These are phyloP conservation scores for Helotiales sp. DNA, from an alignment of 2,329 filamentous ascomycete genomes.

Conservation along the genomic window DNA sequence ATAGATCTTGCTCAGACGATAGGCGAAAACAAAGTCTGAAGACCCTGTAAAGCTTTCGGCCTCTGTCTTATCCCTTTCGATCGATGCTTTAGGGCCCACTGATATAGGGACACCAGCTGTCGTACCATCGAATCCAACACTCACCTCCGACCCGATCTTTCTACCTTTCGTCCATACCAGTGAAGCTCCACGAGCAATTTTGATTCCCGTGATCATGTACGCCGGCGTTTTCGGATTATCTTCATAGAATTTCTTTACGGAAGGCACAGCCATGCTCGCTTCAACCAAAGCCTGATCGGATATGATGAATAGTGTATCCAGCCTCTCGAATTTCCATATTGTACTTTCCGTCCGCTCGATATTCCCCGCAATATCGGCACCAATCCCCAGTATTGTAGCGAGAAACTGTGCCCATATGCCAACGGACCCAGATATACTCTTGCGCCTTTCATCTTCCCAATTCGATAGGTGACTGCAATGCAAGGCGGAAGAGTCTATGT, in stretches of 20 bases:
- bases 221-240: background rate
- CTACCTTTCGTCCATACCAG: background rate
- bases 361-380: background rate
- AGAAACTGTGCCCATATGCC: background rate
- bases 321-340: background rate
- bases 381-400: background rate
- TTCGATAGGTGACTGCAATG: background rate
- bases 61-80: background rate
- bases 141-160: background rate
- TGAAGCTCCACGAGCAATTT: background rate
- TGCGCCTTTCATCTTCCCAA: background rate
- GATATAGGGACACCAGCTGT: background rate
- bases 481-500: background rate
- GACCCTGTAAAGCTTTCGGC: background rate
- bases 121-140: background rate
- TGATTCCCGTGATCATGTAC: background rate
- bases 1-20: background rate
- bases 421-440: background rate
- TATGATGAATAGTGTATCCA: background rate
- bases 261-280: background rate
- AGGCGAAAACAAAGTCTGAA: slow-evolving; percentile 1
- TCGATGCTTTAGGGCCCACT: background rate
- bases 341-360: background rate
- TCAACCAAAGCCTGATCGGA: background rate
- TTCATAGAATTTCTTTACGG: background rate